Evolutionary conservation across 768 basidiomycete genomes (phyloP).

Genomic region (Porphyrellus cyaneotinctus): DNA sequence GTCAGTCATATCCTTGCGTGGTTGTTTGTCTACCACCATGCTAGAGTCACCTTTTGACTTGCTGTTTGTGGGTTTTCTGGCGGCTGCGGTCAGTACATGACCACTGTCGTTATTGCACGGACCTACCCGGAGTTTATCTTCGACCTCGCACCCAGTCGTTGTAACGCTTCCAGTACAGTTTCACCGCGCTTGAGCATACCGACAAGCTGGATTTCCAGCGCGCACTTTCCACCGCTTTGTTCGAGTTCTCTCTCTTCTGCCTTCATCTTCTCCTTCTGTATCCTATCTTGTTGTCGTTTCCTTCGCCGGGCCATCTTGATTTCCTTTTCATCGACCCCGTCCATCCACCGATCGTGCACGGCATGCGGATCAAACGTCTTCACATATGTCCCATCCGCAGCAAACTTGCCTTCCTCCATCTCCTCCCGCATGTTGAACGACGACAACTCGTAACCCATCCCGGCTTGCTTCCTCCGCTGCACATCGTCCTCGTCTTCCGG

Average conservation of each 20-base stretch:
- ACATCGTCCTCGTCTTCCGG: conserved; percentile 72
- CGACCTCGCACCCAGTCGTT: conserved; percentile 69
- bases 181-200: conserved; percentile 83
- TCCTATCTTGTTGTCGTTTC: conserved; percentile 71
- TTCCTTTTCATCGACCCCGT: conserved; percentile 77
- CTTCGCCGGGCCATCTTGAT: conserved; percentile 77
- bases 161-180: conserved; percentile 84
- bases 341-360: conserved; percentile 95
- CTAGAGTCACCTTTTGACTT: conserved; percentile 33
- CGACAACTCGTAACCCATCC: conserved; percentile 92
- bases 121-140: conserved; percentile 41
- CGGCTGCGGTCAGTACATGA: conserved; percentile 1
- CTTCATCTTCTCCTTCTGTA: conserved; percentile 62
- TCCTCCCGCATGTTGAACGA: conserved; percentile 99
- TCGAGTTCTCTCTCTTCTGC: conserved; percentile 73
- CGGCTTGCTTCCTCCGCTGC: conserved; percentile 68
- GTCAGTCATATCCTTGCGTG: conserved; percentile 39
- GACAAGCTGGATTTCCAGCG: conserved; percentile 65
- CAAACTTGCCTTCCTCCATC: conserved; percentile 97
- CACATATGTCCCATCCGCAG: conserved; percentile 86
- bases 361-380: conserved; percentile 86
- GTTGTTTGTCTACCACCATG: conserved; percentile 50
- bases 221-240: conserved; percentile 60
- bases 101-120: too few relatives aligned
- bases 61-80: conserved; percentile 30